Base-by-base conservation (phyloP, 2,329 filamentous ascomycete species). In the Lasiodiplodia theobromae region DNA sequence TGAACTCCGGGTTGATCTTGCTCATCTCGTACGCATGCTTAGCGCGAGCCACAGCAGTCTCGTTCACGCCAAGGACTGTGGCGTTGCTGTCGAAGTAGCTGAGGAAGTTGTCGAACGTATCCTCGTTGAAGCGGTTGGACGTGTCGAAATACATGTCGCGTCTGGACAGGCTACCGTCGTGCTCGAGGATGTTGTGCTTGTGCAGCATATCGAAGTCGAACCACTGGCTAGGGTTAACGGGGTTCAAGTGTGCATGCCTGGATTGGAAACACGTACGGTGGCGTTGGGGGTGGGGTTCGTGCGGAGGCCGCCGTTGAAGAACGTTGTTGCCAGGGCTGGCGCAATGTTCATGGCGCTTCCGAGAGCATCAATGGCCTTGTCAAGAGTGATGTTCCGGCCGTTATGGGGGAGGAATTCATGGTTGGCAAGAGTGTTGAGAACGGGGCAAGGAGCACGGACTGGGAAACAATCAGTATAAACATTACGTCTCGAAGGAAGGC, bases 131-230 rank as follows among this genome's bases (percentile, higher is more conserved):
- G 4, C 67, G 23, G 56, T 74, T 72, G 21, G 70, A 68, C 6
- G 16, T 31, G 57, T 62, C 40, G 40, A 62, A 47, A 40, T 47
- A 21, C 57, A 49, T 49, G 60, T 76, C 74, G 53, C 68, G 60
- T 8, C 78, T 71, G 0, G 72, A 73, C 1, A 80, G 72, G 8
- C 74, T 77, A 28, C 71, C 77, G 65, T 81, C 79, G 64, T 80
- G 78, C 70, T 80, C 79, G 25, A 80, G 72, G 2, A 71, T 70
- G 40, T 75, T 73, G 71, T 80, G 79, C 31, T 72, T 74, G n/a
- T 72, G 71, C 0, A 80, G 67, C 56, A 79, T 73, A 34, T 76
- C 74, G 10, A 80, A 73, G 63, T 74, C 72, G 54, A 79, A 74
- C n/a, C 63, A 56, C 40, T 70, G 71, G 34, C 47, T 58, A 11